phyloP scores from a whole-genome alignment of 495 filamentous ascomycete species.

The Staphylotrichum tortipilum region DNA sequence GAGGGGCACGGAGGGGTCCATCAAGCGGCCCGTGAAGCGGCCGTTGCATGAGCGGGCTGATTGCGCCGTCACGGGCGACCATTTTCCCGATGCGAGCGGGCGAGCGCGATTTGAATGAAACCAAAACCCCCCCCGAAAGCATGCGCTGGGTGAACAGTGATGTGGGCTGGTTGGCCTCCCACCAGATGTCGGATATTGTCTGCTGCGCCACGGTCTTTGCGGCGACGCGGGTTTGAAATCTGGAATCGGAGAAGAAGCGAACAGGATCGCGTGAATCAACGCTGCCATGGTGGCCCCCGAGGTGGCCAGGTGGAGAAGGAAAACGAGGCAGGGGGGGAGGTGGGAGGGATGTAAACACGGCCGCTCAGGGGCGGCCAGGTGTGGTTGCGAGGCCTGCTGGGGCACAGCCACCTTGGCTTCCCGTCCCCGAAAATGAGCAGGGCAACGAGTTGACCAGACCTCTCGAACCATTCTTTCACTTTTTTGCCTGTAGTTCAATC shows the following conservation, averaged over 20 bases:
- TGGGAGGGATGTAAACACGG: conserved; percentile 8
- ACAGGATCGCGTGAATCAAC: conserved; percentile 14
- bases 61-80: background rate
- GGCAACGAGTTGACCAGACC: background rate
- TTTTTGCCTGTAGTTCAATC: background rate
- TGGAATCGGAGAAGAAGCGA: conserved; percentile 6
- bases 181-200: background rate
- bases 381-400: conserved; percentile 9
- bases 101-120: background rate
- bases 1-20: too few species aligned
- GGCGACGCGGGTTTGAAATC: conserved; percentile 18
- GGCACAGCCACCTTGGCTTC: conserved; percentile 7
- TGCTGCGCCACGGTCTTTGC: background rate
- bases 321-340: background rate
- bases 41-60: background rate
- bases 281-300: conserved; percentile 3
- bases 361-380: conserved; percentile 1
- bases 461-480: background rate
- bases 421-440: background rate
- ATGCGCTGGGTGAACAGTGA: too few species aligned
- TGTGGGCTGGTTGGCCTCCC: too few species aligned
- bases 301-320: conserved; percentile 8
- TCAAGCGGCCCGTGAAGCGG: conserved; percentile 5
- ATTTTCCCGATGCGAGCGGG: background rate
- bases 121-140: too few species aligned